phyloP scores from a whole-genome alignment of 345 rosid species.

The Excoecaria agallocha region DNA sequence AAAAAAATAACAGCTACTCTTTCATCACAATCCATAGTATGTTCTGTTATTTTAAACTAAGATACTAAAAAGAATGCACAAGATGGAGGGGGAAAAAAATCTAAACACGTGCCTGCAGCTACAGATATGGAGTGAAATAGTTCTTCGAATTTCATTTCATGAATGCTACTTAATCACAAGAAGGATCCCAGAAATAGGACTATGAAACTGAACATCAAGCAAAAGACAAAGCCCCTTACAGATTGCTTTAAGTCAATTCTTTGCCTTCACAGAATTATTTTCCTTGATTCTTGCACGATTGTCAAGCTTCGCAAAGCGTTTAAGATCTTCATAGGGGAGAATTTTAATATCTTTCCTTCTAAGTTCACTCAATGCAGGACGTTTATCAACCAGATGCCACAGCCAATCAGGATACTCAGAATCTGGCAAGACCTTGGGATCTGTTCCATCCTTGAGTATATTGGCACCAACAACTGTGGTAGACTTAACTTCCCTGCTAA shows the following conservation, averaged over 20 bases:
- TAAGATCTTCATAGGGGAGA: conserved; percentile 74
- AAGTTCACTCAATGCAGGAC: conserved; percentile 75
- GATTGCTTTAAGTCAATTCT: conserved; percentile 41
- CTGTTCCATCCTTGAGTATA: conserved; percentile 81
- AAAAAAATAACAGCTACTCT: conserved; percentile 8
- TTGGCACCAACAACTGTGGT: conserved; percentile 85
- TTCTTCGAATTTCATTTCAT: conserved; percentile 8
- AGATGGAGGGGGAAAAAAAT: neutral
- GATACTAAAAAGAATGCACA: conserved; percentile 9
- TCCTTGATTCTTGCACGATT: conserved; percentile 79
- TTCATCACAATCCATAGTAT: conserved; percentile 1
- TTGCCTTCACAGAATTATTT: conserved; percentile 79
- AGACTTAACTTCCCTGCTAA: conserved; percentile 83
- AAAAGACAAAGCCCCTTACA: conserved; percentile 21
- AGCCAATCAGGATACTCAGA: conserved; percentile 83
- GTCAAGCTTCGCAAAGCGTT: conserved; percentile 83
- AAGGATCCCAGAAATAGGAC: conserved; percentile 28
- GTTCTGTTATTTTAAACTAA: conserved; percentile 11
- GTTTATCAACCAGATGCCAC: conserved; percentile 76
- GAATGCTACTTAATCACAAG: conserved; percentile 20
- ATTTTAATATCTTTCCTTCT: conserved; percentile 57
- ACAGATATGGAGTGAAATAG: conserved; percentile 10
- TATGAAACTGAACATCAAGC: conserved; percentile 11
- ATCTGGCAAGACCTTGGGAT: conserved; percentile 68
- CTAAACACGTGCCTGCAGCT: neutral